A percentile compares a stretch with the other conserved stretches of the same genome.
Conservation (phyloP, 306 rosid genomes). For the Dalbergia cultrata region DNA sequence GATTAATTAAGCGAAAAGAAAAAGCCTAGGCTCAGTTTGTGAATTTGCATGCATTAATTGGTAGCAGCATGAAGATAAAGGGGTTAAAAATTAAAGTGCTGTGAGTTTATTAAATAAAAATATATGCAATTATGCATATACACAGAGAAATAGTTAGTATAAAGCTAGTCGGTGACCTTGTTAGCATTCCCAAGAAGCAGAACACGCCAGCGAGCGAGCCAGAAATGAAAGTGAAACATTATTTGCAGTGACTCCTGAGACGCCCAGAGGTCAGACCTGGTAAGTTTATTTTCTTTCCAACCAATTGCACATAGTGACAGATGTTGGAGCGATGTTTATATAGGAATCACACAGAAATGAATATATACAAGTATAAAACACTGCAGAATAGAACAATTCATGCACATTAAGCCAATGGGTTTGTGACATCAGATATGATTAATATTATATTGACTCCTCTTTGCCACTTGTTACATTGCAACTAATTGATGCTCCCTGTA, state of each 20-base stretch:
- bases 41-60: background rate
- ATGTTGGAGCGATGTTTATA: background rate
- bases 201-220: background rate
- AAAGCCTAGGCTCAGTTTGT: conserved; percentile 28
- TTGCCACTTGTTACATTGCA: background rate
- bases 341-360: too few species aligned
- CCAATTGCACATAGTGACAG: background rate
- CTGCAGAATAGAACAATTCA: background rate
- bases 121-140: too few species aligned
- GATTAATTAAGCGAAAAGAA: conserved; percentile 28
- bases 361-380: background rate
- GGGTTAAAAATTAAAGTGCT: background rate
- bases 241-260: background rate
- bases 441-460: background rate
- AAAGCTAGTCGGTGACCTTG: conserved; percentile 15
- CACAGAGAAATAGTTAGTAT: background rate
- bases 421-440: conserved; percentile 12
- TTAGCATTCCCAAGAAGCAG: background rate
- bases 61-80: conserved; percentile 8
- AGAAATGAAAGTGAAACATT: background rate
- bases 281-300: background rate
- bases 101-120: background rate
- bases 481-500: background rate
- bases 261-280: background rate
- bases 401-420: background rate